Evolutionary conservation across 2,329 filamentous ascomycete species (phyloP), one percentile per base, ranked within the genome.

Genomic region (Macrophomina tecta): DNA sequence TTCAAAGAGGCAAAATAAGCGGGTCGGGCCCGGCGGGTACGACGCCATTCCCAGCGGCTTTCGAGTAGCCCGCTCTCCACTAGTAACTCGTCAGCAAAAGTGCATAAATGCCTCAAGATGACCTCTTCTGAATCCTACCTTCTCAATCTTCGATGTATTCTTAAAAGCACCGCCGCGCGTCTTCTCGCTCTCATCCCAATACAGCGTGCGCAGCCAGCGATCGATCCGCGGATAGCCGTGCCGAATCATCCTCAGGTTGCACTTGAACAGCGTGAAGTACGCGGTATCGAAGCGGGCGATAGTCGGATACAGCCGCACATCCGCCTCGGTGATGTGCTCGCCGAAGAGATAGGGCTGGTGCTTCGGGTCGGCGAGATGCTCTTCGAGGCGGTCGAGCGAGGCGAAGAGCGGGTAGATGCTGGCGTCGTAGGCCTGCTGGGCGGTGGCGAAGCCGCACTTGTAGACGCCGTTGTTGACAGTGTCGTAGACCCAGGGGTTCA

Each of bases 401-500:
- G 85, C 83, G 77, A 97, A 97, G 11, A 97, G 85, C 0, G 84
- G 82, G 8, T 77, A 78, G 1, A 96, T 89, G 73, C 91, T 90
- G 68, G 85, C 84, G 74, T 94, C 91, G 79, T 97, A 97, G 1
- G 93, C 93, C 70, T 88, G 87, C 79, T 94, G 90, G 0, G 89
- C 91, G 2, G 90, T 94, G 38, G 93, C 93, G 74, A 97, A 97
- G 52, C 93, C 94, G 68, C 89, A 78, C 72, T 84, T 83, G 72
- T 84, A 86, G 8, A 86, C 82, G 1, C 83, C 84, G 67, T 86
- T 84, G 72, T 86, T 86, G 69, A 86, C 79, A 4, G 73, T 75
- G 51, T 81, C 87, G 79, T 97, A 97, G 28, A 89, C 92, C 94
- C 94, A 97, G 64, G 84, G 85, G 77, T 96, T 91, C 63, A 89